These are phyloP conservation scores for Cryptococcus sp. DNA, from an alignment of 1,284 basidiomycete species.

Conservation along the genomic window DNA sequence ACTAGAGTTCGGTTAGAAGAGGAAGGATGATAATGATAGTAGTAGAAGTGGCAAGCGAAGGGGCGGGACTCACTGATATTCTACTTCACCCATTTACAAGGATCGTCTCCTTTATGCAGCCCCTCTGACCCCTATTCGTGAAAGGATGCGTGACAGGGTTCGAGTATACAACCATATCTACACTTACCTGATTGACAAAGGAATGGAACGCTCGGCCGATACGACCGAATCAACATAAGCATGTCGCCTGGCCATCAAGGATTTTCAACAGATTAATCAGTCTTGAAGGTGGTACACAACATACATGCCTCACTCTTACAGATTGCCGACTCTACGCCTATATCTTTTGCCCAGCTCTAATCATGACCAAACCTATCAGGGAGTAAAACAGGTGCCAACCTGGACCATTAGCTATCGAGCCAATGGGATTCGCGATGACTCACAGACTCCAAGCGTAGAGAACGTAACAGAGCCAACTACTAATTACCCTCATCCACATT, in stretches of 20 bases:
- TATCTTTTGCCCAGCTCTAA: constrained; percentile 4
- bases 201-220: too few species aligned
- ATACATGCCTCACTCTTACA: too few species aligned
- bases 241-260: too few species aligned
- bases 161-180: too few species aligned
- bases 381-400: constrained; percentile 77
- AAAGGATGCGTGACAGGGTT: neutral
- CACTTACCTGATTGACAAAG: too few species aligned
- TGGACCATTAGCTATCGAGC: constrained; percentile 11
- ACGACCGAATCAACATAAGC: too few species aligned
- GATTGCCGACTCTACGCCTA: too few species aligned
- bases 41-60: neutral
- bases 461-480: constrained; percentile 87
- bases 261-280: too few species aligned
- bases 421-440: constrained; percentile 7
- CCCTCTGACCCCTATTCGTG: neutral
- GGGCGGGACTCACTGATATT: neutral
- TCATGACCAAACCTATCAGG: constrained; percentile 57
- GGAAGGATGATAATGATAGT: neutral
- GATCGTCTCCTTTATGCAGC: neutral
- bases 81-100: too few species aligned
- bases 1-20: too few species aligned
- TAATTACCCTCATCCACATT: constrained; percentile 99
- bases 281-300: too few species aligned
- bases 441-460: constrained; percentile 83